These are phyloP conservation scores for Pelargonium nanum DNA, from an alignment of 345 rosid genomes.

Conservation along the genomic window DNA sequence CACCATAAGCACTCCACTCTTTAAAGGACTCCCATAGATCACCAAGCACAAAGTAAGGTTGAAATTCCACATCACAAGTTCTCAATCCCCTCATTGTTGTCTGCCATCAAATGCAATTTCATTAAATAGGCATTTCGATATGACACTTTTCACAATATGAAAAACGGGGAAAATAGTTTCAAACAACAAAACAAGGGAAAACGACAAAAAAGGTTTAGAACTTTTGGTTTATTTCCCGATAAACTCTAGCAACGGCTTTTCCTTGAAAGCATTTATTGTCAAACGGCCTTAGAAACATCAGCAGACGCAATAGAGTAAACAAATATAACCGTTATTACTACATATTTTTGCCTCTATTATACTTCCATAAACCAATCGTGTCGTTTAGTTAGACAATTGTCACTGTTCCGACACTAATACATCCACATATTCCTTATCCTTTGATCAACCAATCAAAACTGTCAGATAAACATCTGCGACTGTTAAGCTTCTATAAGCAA, in stretches of 20 bases:
- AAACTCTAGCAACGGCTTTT: too few species aligned
- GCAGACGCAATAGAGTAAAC: too few species aligned
- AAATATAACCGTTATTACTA: too few species aligned
- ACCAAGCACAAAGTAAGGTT: constrained; percentile 47
- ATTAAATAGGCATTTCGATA: neutral
- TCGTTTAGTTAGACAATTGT: neutral
- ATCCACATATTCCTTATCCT: neutral
- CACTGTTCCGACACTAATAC: neutral
- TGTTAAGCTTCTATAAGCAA: neutral
- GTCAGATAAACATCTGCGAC: too few species aligned
- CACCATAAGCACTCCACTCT: constrained; percentile 87
- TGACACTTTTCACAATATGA: neutral
- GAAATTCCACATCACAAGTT: constrained; percentile 29
- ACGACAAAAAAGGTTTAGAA: too few species aligned
- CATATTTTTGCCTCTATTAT: neutral
- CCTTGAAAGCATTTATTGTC: too few species aligned
- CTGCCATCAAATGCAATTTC: constrained; percentile 21
- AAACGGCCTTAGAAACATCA: too few species aligned
- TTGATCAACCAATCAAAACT: neutral
- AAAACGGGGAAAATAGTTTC: too few species aligned
- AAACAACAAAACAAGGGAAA: too few species aligned
- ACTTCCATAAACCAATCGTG: neutral
- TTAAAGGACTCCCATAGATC: constrained; percentile 78
- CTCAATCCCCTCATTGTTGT: constrained; percentile 41
- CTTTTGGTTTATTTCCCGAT: neutral